Percentiles rank a stretch among this genome's conserved stretches.
phyloP scores from a whole-genome alignment of 2,329 filamentous ascomycete genomes.

The Penicillium corylophilum region DNA sequence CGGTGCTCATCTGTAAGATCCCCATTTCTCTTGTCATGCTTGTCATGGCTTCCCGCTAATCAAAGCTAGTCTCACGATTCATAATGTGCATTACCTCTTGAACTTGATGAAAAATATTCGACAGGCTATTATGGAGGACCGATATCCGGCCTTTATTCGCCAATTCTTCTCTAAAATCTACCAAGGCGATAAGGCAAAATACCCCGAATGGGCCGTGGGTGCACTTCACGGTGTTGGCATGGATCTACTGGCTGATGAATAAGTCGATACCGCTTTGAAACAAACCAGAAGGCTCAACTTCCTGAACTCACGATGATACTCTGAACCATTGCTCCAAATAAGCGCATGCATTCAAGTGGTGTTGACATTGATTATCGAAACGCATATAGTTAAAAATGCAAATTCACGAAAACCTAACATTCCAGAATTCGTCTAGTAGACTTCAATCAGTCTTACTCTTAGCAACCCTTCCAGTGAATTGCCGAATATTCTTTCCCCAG shows the following conservation, averaged over 20 bases:
- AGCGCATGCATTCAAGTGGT: background rate
- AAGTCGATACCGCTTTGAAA: background rate
- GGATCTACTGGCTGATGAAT: slow-evolving; percentile 57
- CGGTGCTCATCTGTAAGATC: slow-evolving; percentile 66
- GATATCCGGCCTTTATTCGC: slow-evolving; percentile 73
- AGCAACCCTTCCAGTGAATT: slow-evolving; percentile 18
- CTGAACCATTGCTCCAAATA: background rate
- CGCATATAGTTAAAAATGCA: background rate
- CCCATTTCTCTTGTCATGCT: background rate
- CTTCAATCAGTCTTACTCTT: slow-evolving; percentile 1
- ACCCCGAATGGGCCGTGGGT: slow-evolving; percentile 80
- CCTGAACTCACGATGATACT: background rate
- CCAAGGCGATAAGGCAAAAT: slow-evolving; percentile 58
- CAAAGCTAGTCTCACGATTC: slow-evolving; percentile 72
- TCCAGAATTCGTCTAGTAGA: background rate
- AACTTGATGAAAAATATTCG: slow-evolving; percentile 75
- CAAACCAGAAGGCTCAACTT: too few relatives aligned
- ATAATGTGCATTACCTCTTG: slow-evolving; percentile 93
- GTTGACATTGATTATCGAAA: background rate
- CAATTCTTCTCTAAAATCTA: slow-evolving; percentile 78
- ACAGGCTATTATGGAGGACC: slow-evolving; percentile 75
- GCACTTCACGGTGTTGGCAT: slow-evolving; percentile 78
- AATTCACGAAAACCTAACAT: background rate
- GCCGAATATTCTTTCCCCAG: slow-evolving; percentile 33
- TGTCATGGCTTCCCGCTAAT: slow-evolving; percentile 18